Evolutionary conservation across 2,329 filamentous ascomycete genomes (phyloP).

Genomic region (Clarireedia homoeocarpa): DNA sequence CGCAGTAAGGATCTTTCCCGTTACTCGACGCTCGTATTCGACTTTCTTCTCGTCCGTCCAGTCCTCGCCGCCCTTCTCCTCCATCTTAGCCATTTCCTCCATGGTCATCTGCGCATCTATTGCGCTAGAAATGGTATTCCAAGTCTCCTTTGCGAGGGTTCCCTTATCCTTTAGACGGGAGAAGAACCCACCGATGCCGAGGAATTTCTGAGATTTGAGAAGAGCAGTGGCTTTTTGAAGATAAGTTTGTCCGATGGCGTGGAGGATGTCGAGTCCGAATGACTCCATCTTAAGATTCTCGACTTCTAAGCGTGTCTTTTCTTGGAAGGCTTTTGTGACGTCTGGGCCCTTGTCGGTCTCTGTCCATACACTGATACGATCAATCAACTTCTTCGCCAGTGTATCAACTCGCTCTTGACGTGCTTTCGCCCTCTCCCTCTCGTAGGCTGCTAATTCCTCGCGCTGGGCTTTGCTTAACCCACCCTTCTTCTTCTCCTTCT

Average conservation of each 20-base stretch:
- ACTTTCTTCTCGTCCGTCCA: conserved; percentile 97
- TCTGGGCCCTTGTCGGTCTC: conserved; percentile 87
- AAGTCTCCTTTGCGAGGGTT: conserved; percentile 93
- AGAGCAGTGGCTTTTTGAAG: conserved; percentile 78
- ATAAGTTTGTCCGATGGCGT: conserved; percentile 90
- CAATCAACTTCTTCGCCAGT: conserved; percentile 74
- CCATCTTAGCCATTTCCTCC: conserved; percentile 96
- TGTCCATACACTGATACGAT: conserved; percentile 90
- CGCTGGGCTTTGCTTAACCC: conserved; percentile 85
- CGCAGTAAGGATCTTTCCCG: conserved; percentile 94
- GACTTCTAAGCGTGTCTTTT: conserved; percentile 89
- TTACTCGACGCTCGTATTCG: conserved; percentile 92
- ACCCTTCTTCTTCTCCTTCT: conserved; percentile 84
- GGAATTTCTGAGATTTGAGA: conserved; percentile 91
- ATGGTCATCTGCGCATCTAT: conserved; percentile 98
- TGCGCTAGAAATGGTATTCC: conserved; percentile 93
- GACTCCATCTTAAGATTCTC: conserved; percentile 99
- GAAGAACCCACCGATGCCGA: conserved; percentile 94
- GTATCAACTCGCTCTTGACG: conserved; percentile 86
- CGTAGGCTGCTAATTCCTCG: conserved; percentile 82
- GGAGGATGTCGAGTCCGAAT: conserved; percentile 91
- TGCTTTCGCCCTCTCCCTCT: conserved; percentile 73
- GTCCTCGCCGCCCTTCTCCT: conserved; percentile 89
- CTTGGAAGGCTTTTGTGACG: conserved; percentile 82
- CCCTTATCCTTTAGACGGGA: conserved; percentile 93